Evolutionary conservation across 441 rosid genomes (phyloP).

Genomic region (Hura crepitans): DNA sequence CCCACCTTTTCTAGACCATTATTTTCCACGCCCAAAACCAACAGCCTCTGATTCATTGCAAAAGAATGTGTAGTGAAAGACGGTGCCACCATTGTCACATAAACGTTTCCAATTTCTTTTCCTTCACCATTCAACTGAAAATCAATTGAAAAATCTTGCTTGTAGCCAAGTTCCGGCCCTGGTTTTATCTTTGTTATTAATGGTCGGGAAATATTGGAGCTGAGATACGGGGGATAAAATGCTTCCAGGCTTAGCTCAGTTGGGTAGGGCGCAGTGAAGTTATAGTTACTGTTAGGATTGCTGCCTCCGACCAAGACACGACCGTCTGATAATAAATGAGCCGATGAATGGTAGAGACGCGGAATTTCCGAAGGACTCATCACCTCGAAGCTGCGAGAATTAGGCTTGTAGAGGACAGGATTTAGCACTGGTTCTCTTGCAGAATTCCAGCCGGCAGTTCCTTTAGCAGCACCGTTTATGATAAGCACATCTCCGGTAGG

Average conservation of each 20-base stretch:
- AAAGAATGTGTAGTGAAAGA: slow-evolving; percentile 75
- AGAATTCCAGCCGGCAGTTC: slow-evolving; percentile 51
- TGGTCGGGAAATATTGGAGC: slow-evolving; percentile 31
- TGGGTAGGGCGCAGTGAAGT: slow-evolving; percentile 62
- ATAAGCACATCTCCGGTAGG: slow-evolving; percentile 46
- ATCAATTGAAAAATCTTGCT: slow-evolving; percentile 25
- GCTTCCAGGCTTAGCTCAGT: slow-evolving; percentile 79
- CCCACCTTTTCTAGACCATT: slow-evolving; percentile 25
- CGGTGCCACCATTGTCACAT: slow-evolving; percentile 56
- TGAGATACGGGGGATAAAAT: slow-evolving; percentile 59
- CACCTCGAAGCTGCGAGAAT: slow-evolving; percentile 42
- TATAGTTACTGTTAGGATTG: slow-evolving; percentile 64
- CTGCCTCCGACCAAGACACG: slow-evolving; percentile 87
- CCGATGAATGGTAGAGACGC: slow-evolving; percentile 72
- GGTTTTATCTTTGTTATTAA: slow-evolving; percentile 35
- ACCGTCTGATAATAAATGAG: slow-evolving; percentile 62
- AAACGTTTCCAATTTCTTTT: slow-evolving; percentile 21
- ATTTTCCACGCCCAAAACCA: slow-evolving; percentile 43
- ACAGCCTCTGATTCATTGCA: slow-evolving; percentile 71
- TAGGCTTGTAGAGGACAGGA: slow-evolving; percentile 40
- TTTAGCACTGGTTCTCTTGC: slow-evolving; percentile 36
- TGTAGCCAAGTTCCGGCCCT: slow-evolving; percentile 25
- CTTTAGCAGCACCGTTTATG: slow-evolving; percentile 43
- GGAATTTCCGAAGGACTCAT: slow-evolving; percentile 48
- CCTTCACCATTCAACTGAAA: slow-evolving; percentile 29